Evolutionary conservation across 1,139 yeast species (phyloP).

Genomic region (Yamadazyma blattariae): DNA sequence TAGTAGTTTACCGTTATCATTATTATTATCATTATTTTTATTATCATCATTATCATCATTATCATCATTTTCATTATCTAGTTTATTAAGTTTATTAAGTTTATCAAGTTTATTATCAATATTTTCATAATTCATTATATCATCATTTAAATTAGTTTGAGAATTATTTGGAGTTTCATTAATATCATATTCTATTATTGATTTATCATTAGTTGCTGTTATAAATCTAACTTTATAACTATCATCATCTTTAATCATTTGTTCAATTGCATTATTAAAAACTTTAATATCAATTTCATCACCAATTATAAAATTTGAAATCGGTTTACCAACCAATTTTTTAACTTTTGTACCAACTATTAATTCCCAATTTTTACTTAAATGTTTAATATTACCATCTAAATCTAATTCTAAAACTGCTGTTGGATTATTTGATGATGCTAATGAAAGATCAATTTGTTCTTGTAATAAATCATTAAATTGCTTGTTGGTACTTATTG

Average conservation of each 20-base stretch:
- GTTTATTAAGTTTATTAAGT: not conserved
- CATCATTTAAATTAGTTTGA: slow-evolving; percentile 1
- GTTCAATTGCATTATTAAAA: slow-evolving; percentile 65
- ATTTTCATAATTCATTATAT: slow-evolving; percentile 2
- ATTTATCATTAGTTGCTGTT: slow-evolving; percentile 47
- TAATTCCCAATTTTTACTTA: slow-evolving; percentile 74
- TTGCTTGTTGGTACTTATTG: slow-evolving; percentile 4
- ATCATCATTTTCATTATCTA: not conserved
- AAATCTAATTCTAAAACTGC: slow-evolving; percentile 82
- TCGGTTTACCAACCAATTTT: slow-evolving; percentile 56
- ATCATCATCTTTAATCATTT: slow-evolving; percentile 71
- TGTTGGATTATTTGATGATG: slow-evolving; percentile 71
- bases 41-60: not conserved
- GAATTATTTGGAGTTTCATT: slow-evolving; percentile 31
- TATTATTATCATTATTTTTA: too few species aligned
- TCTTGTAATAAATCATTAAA: slow-evolving; percentile 30
- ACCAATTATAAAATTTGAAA: slow-evolving; percentile 67
- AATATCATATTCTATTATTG: slow-evolving; percentile 7
- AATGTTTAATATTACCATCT: slow-evolving; percentile 71
- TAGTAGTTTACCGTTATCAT: too few species aligned
- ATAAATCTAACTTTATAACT: slow-evolving; percentile 76
- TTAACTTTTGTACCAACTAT: slow-evolving; percentile 65
- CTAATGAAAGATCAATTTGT: slow-evolving; percentile 47
- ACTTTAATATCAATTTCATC: slow-evolving; percentile 60
- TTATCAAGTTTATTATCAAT: not conserved